Conservation (phyloP, 2,329 filamentous ascomycete species). For the Sporothrix dimorphospora region DNA sequence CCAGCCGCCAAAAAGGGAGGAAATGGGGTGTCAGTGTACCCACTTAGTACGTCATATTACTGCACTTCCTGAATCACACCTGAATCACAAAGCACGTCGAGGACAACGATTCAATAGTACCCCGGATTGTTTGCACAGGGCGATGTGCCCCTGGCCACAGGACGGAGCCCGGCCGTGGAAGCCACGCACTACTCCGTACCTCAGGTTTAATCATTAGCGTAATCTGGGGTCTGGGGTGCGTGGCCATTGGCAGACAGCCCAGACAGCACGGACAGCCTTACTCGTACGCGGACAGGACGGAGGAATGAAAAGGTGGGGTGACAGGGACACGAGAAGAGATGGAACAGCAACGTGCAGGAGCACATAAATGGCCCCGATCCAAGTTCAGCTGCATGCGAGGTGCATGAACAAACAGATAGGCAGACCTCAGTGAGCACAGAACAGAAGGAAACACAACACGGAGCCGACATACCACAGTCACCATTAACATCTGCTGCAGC, state of each 20-base stretch:
- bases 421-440: neutral
- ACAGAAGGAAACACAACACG: neutral
- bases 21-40: neutral
- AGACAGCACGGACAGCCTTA: neutral
- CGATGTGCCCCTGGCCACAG: neutral
- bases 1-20: neutral
- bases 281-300: neutral
- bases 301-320: neutral
- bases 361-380: neutral
- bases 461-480: neutral
- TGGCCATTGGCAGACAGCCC: neutral
- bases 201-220: neutral
- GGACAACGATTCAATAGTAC: neutral
- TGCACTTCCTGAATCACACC: neutral
- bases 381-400: neutral
- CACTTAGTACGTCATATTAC: slow-evolving; percentile 5
- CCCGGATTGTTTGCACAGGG: too few relatives aligned
- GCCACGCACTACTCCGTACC: neutral
- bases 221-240: slow-evolving; percentile 7
- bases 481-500: neutral
- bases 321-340: neutral
- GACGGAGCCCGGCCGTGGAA: neutral
- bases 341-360: neutral
- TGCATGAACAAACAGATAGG: neutral
- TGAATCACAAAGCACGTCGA: neutral